Evolutionary conservation across 2,329 filamentous ascomycete genomes (phyloP), one percentile per base, ranked within the genome.

Genomic region (Aspergillus sp.): DNA sequence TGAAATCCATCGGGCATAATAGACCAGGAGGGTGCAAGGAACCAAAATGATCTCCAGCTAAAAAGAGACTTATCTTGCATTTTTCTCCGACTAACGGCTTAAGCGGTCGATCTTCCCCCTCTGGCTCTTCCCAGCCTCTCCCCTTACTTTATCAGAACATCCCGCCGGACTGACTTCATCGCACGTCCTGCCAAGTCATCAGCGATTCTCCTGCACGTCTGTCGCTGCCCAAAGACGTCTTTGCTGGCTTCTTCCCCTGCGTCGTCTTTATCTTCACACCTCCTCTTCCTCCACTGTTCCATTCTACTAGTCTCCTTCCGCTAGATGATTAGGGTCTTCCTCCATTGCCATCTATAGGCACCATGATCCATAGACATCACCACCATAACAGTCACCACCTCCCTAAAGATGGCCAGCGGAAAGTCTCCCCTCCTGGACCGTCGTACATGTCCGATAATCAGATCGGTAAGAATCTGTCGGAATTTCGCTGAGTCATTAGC

Each of bases 381-480:
- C 48, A 68, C 61, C 50, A 50, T 61, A 64, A 5, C 36, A 39
- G 12, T 27, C n/a, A 4, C 36, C 5, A 32, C 30, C 5, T 5
- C 30, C 5, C 30, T 19, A 19, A 61, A 50, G 57, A 63, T 38
- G 56, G 59, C 46, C 61, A 67, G 44, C 65, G 70, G 54, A 73
- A 72, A 61, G 66, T 71, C 48, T 71, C 70, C 48, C 71, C 71
- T 47, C 69, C 71, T 12, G 66, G 69, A 27, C 70, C 71, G 42
- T 68, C 67, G 42, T 71, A 67, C 56, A 73, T 74, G 70, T 68
- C 64, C 43, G 63, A 66, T 49, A 63, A 73, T 49, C 71, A 74
- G 57, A 63, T 73, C 53, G 69, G 71, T 74, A 58, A 63, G 69
- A 61, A 51, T 45, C 26, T 6, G 9, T 42, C 40, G 40, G 46